Conservation (phyloP, 2,329 filamentous ascomycete genomes). For the Scedosporium aurantiacum region DNA sequence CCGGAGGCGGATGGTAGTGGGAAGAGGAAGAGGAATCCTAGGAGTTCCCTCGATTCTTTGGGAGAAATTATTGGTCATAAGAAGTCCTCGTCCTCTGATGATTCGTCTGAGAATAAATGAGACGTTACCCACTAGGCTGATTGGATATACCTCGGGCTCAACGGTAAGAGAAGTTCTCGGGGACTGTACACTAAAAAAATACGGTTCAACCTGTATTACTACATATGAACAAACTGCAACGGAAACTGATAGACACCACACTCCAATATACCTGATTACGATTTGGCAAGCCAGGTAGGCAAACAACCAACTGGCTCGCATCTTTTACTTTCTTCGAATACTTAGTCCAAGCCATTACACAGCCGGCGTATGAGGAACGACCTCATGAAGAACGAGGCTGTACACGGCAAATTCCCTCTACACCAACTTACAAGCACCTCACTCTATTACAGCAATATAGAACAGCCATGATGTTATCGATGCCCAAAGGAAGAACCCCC, state of each 20-base stretch:
- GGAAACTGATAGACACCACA: conserved; percentile 46
- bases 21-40: conserved; percentile 25
- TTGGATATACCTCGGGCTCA: not conserved
- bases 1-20: conserved; percentile 14
- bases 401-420: too few relatives aligned
- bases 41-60: conserved; percentile 27
- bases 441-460: conserved; percentile 13
- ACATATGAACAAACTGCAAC: not conserved
- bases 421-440: too few relatives aligned
- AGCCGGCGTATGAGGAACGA: not conserved
- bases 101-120: conserved; percentile 5
- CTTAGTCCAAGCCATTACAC: not conserved
- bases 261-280: conserved; percentile 36
- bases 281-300: not conserved
- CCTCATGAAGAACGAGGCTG: not conserved
- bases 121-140: not conserved
- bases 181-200: not conserved
- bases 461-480: conserved; percentile 27
- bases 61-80: conserved; percentile 23
- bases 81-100: conserved; percentile 6
- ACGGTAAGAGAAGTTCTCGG: not conserved
- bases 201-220: conserved; percentile 1
- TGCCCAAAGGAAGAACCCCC: not conserved
- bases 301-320: not conserved
- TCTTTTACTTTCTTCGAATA: not conserved